Base-by-base conservation (phyloP, 331 rosid species). In the Rosa hybrid region DNA sequence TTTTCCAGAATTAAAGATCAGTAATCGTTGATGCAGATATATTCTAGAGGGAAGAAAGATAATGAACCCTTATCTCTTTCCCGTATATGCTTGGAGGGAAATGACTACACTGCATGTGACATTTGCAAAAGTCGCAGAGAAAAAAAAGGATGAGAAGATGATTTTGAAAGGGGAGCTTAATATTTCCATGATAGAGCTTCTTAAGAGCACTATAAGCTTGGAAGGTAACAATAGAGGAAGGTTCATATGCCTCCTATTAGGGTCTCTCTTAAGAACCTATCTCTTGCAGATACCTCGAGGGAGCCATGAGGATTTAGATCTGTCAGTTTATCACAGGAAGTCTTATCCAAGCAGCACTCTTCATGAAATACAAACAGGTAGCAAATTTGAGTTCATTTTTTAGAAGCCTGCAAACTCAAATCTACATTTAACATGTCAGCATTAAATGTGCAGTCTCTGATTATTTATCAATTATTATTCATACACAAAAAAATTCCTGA, bases 41-140 rank as follows among this genome's bases (percentile, higher is more conserved):
- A 68, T 84, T 81, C 70, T 84, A 7, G 41, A 84, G 80, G 87
- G 87, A 63, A 81, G 73, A 68, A 84, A 81, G 80, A 77, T 82
- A 23, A 64, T 84, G 77, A 81, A 42, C 74, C 87, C 85, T 25
- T 77, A 68, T 57, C 60, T 84, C 64, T 72, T 78, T 81, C 80
- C 77, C 45, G 73, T 77, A 77, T 57, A 67, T 72, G 82, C 80
- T 77, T 81, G 84, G 87, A 62, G 62, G 67, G 87, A 84, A 80
- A 65, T 77, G 21, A 84, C 84, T n/a, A 84, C 76, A 23, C 53
- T 84, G 65, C 80, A 81, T 67, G 82, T 84, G 60, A 84, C 30
- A 45, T 75, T 84, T 8, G 81, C 56, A 74, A 81, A 81, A 68
- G 82, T 81, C 67, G 39, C 44, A 11, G 80, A 72, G 69, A 70